These are phyloP conservation scores for Endoconidiophora laricicola DNA, from an alignment of 2,329 filamentous ascomycete species.

Conservation along the genomic window DNA sequence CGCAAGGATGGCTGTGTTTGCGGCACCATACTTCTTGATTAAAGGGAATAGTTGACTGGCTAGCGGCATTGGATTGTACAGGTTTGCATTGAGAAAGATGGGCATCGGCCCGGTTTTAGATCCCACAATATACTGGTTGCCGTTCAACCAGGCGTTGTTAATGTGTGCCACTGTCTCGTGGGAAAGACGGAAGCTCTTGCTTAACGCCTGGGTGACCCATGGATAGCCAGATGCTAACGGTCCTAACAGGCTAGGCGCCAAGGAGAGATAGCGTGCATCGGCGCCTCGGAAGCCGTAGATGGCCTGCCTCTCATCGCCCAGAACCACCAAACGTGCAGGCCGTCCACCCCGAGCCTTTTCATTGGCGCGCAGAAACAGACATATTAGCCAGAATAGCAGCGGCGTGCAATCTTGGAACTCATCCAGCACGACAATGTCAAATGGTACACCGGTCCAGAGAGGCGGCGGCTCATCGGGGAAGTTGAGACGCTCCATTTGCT, in stretches of 20 bases:
- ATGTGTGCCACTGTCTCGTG: slow-evolving; percentile 16
- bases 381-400: slow-evolving; percentile 17
- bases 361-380: slow-evolving; percentile 17
- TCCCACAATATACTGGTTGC: slow-evolving; percentile 18
- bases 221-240: slow-evolving; percentile 14
- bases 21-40: slow-evolving; percentile 15
- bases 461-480: slow-evolving; percentile 12
- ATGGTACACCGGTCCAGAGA: slow-evolving; percentile 15
- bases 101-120: slow-evolving; percentile 18
- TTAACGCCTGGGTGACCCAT: slow-evolving; percentile 14
- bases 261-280: slow-evolving; percentile 18
- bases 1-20: slow-evolving; percentile 9
- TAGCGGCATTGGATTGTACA: slow-evolving; percentile 10
- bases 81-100: slow-evolving; percentile 16
- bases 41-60: slow-evolving; percentile 14
- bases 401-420: slow-evolving; percentile 21
- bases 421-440: slow-evolving; percentile 20
- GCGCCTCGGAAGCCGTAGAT: slow-evolving; percentile 19
- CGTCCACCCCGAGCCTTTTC: slow-evolving; percentile 11
- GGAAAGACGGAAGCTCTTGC: slow-evolving; percentile 18
- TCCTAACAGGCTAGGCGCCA: slow-evolving; percentile 15
- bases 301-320: slow-evolving; percentile 20
- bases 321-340: slow-evolving; percentile 16
- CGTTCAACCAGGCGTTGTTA: slow-evolving; percentile 17
- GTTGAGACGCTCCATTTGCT: slow-evolving; percentile 8